Evolutionary conservation across 2,329 filamentous ascomycete species (phyloP).

Genomic region (Fusarium pininemorale): DNA sequence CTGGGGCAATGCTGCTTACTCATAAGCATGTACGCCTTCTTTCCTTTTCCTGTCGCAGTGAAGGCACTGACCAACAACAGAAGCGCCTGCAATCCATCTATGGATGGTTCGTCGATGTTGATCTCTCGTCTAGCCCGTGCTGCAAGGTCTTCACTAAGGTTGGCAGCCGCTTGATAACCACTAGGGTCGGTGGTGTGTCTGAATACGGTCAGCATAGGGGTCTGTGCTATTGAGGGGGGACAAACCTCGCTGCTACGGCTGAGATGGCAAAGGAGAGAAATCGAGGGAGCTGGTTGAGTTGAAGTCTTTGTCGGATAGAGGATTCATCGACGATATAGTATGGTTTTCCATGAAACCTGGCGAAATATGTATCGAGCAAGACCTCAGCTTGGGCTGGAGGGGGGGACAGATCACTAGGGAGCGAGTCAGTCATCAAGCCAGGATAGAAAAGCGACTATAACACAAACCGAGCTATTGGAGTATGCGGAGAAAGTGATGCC

Average conservation of each 20-base stretch:
- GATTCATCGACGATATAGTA: constrained; percentile 84
- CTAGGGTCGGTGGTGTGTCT: constrained; percentile 74
- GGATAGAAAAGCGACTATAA: not conserved
- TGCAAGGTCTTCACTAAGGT: constrained; percentile 77
- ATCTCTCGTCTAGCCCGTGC: constrained; percentile 74
- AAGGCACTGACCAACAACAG: constrained; percentile 80
- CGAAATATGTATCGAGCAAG: constrained; percentile 82
- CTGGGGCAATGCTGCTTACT: constrained; percentile 57
- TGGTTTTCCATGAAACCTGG: constrained; percentile 81
- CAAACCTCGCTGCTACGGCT: constrained; percentile 69
- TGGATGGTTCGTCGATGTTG: constrained; percentile 81
- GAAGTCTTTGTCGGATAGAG: constrained; percentile 75
- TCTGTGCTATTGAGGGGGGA: not conserved
- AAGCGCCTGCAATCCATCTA: constrained; percentile 80
- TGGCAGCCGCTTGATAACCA: constrained; percentile 73
- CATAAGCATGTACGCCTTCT: constrained; percentile 87
- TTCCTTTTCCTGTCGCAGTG: constrained; percentile 80
- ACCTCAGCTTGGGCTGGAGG: constrained; percentile 64
- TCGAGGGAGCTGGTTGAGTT: constrained; percentile 70
- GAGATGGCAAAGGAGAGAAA: constrained; percentile 67
- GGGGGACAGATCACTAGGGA: constrained; percentile 56
- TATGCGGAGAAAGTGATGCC: constrained; percentile 38
- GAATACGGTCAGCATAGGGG: not conserved
- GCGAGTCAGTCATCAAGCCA: constrained; percentile 15
- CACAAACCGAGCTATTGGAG: constrained; percentile 40